Evolutionary conservation across 2,329 filamentous ascomycete genomes (phyloP).

Genomic region (Alternaria novae-zelandiae): DNA sequence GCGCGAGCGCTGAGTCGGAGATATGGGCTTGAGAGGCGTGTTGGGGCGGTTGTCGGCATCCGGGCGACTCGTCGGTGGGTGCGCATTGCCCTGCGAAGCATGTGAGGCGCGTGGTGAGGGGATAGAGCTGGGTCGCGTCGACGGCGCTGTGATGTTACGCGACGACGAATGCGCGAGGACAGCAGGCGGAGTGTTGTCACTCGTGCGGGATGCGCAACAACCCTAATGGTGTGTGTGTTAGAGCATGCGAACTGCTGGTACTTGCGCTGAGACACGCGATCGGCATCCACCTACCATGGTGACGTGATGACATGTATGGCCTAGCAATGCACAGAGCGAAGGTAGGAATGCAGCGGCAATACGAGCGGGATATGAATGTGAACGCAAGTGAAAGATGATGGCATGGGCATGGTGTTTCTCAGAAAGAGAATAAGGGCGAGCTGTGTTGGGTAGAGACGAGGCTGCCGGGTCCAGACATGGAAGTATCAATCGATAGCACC

Average conservation of each 20-base stretch:
- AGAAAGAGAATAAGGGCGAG: background rate
- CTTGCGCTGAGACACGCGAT: background rate
- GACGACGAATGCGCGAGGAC: slow-evolving; percentile 28
- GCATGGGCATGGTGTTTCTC: slow-evolving; percentile 13
- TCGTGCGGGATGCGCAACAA: slow-evolving; percentile 28
- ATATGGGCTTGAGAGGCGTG: slow-evolving; percentile 32
- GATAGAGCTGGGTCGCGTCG: slow-evolving; percentile 25
- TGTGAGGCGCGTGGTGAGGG: slow-evolving; percentile 30
- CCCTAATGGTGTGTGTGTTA: slow-evolving; percentile 20
- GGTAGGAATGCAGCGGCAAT: slow-evolving; percentile 2
- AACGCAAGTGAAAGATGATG: background rate
- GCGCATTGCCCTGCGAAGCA: slow-evolving; percentile 17
- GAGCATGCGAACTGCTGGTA: background rate
- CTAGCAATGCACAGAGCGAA: slow-evolving; percentile 5
- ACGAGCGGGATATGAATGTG: background rate
- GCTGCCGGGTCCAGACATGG: background rate
- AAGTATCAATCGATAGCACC: slow-evolving; percentile 7
- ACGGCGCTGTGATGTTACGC: slow-evolving; percentile 37
- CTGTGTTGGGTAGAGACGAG: background rate
- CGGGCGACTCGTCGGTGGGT: slow-evolving; percentile 10
- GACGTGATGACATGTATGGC: slow-evolving; percentile 6
- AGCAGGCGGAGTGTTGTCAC: slow-evolving; percentile 6
- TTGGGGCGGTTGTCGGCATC: slow-evolving; percentile 32
- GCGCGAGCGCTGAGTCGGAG: slow-evolving; percentile 31
- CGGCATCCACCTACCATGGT: slow-evolving; percentile 20